These are phyloP conservation scores for Leptomonas pyrrhocoris DNA, from an alignment of 208 protist species.

Conservation along the genomic window DNA sequence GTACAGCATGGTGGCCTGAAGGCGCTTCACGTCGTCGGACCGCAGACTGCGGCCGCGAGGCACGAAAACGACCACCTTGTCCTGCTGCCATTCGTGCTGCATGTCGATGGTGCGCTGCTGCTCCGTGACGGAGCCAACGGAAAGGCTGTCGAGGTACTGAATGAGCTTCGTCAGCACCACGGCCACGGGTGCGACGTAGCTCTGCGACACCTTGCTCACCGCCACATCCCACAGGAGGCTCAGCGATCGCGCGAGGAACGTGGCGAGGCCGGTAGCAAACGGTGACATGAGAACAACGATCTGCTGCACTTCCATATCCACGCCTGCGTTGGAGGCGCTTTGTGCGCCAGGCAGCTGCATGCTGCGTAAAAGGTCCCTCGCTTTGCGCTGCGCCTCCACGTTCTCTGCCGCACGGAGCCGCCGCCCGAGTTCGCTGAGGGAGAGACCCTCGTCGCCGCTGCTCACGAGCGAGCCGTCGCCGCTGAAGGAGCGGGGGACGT, in stretches of 20 bases:
- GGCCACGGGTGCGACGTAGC: conserved; percentile 9
- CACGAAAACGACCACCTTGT: conserved; percentile 46
- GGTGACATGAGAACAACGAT: conserved; percentile 75
- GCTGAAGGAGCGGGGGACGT: conserved; percentile 10
- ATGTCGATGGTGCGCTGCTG: conserved; percentile 37
- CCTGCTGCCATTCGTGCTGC: conserved; percentile 49
- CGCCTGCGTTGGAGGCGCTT: conserved; percentile 27
- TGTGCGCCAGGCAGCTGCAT: conserved; percentile 59
- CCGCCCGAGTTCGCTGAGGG: conserved; percentile 57
- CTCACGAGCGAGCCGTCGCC: conserved; percentile 14
- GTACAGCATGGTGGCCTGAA: conserved; percentile 52
- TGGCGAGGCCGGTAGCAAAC: conserved; percentile 59
- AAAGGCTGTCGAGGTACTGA: conserved; percentile 36
- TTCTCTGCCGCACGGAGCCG: conserved; percentile 45
- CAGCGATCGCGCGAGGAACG: conserved; percentile 70
- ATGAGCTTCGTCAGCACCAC: conserved; percentile 29
- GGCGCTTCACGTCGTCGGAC: conserved; percentile 45
- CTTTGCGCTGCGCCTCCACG: conserved; percentile 57
- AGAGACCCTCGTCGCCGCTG: conserved; percentile 40
- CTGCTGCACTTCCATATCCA: conserved; percentile 26
- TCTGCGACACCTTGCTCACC: conserved; percentile 39
- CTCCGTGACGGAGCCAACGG: conserved; percentile 29
- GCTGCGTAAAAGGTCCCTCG: conserved; percentile 68
- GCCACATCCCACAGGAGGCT: conserved; percentile 69
- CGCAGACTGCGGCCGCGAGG: conserved; percentile 39